Conservation (phyloP, 2,329 filamentous ascomycete species). For the Polytolypa hystricis region DNA sequence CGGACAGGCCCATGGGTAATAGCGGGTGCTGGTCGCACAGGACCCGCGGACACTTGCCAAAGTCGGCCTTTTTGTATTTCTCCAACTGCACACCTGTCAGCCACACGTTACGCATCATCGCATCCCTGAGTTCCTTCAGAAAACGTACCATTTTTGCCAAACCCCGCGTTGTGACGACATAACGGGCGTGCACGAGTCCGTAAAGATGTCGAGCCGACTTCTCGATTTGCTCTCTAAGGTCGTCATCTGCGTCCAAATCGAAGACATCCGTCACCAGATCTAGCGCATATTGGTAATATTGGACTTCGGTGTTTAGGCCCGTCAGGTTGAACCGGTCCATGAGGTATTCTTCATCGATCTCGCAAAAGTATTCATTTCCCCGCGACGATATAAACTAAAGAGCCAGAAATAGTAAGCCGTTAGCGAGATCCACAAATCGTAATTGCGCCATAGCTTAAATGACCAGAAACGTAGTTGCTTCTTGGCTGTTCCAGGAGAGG, state of each 20-base stretch:
- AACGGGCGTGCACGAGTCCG: constrained; percentile 87
- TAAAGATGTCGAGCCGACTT: constrained; percentile 94
- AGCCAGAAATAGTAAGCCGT: constrained; percentile 9
- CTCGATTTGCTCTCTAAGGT: constrained; percentile 95
- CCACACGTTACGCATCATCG: background rate
- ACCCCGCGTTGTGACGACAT: constrained; percentile 91
- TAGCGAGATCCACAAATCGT: background rate
- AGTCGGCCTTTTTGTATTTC: constrained; percentile 97
- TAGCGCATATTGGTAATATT: constrained; percentile 97
- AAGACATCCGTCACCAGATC: constrained; percentile 97
- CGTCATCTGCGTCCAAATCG: constrained; percentile 95
- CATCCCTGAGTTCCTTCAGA: constrained; percentile 3
- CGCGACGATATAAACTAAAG: constrained; percentile 92
- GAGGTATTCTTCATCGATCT: constrained; percentile 97
- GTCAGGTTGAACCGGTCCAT: constrained; percentile 98
- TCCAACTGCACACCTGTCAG: constrained; percentile 56
- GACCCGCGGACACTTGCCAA: constrained; percentile 94
- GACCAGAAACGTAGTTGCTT: constrained; percentile 1
- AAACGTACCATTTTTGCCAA: constrained; percentile 81
- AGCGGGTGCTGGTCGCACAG: constrained; percentile 89
- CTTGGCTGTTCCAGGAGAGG: background rate
- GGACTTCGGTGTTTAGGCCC: constrained; percentile 90
- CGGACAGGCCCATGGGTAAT: constrained; percentile 86
- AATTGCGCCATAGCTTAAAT: background rate
- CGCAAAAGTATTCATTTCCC: constrained; percentile 98